These are phyloP conservation scores for Conidiobolus incongruus DNA, from an alignment of 371 early-diverging fungal species.

Conservation along the genomic window DNA sequence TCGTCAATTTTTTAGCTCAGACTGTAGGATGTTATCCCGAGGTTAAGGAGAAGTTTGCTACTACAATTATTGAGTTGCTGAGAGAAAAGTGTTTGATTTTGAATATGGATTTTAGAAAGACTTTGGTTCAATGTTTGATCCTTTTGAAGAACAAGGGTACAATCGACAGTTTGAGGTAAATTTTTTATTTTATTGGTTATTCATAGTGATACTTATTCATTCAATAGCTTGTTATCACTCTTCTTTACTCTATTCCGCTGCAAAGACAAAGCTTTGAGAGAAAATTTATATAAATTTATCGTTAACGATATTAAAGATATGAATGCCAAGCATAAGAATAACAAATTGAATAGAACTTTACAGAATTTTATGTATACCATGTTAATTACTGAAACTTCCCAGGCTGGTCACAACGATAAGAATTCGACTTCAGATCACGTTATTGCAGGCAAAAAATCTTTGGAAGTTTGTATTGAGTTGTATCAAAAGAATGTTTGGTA, in stretches of 20 bases:
- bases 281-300: constrained; percentile 69
- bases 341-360: constrained; percentile 82
- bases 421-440: constrained; percentile 33
- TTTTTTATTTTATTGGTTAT: constrained; percentile 4
- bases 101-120: constrained; percentile 55
- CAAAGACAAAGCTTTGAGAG: constrained; percentile 72
- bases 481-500: constrained; percentile 91
- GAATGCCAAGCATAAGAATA: constrained; percentile 81
- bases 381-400: too few relatives aligned
- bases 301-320: constrained; percentile 81
- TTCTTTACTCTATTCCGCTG: constrained; percentile 88
- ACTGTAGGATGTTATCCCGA: constrained; percentile 62
- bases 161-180: constrained; percentile 30
- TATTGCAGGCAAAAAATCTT: constrained; percentile 78
- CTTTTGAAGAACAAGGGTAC: constrained; percentile 67
- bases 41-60: constrained; percentile 51
- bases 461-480: constrained; percentile 86
- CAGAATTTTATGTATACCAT: constrained; percentile 93
- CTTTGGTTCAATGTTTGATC: constrained; percentile 77
- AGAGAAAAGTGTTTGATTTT: constrained; percentile 52
- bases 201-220: neutral
- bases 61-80: constrained; percentile 56
- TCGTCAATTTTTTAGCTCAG: constrained; percentile 74
- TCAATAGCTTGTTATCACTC: constrained; percentile 43
- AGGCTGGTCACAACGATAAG: constrained; percentile 5